Conservation (phyloP, 768 basidiomycete species). For the Lentinula detonsa region DNA sequence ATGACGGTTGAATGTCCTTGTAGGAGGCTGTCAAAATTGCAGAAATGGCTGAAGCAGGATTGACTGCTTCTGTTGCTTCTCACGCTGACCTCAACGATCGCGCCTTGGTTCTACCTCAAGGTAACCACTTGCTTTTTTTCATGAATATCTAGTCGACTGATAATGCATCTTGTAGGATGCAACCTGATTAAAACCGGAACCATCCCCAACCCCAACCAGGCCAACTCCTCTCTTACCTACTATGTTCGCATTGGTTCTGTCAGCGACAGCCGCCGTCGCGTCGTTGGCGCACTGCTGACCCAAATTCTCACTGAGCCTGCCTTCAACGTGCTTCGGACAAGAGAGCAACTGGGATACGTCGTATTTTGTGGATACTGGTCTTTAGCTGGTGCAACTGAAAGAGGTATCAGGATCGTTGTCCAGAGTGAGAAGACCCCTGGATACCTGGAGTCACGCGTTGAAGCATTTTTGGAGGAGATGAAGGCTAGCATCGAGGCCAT, state of each 20-base stretch:
- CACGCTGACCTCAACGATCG: constrained; percentile 48
- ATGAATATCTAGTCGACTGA: neutral
- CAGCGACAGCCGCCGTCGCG: constrained; percentile 57
- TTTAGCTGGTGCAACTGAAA: constrained; percentile 58
- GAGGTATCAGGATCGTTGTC: constrained; percentile 76
- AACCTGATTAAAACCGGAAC: constrained; percentile 61
- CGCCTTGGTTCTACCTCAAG: constrained; percentile 62
- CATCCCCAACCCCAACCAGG: constrained; percentile 78
- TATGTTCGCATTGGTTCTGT: constrained; percentile 75
- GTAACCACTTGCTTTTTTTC: constrained; percentile 27
- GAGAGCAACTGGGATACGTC: constrained; percentile 94
- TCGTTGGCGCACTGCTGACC: constrained; percentile 62
- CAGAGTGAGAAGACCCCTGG: constrained; percentile 81
- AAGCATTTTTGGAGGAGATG: constrained; percentile 80
- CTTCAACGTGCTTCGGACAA: constrained; percentile 86
- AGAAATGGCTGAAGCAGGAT: constrained; percentile 61
- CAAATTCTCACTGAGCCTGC: constrained; percentile 90
- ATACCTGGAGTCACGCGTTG: constrained; percentile 84
- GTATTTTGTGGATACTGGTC: constrained; percentile 59
- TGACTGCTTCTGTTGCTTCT: constrained; percentile 51
- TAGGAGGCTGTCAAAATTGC: constrained; percentile 77
- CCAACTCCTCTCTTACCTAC: constrained; percentile 85
- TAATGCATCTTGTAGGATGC: constrained; percentile 39
- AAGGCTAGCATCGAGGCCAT: constrained; percentile 61
- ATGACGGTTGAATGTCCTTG: constrained; percentile 6